phyloP scores from a whole-genome alignment of 176 grass and related monocot species.

The Miscanthus lutarioriparius region DNA sequence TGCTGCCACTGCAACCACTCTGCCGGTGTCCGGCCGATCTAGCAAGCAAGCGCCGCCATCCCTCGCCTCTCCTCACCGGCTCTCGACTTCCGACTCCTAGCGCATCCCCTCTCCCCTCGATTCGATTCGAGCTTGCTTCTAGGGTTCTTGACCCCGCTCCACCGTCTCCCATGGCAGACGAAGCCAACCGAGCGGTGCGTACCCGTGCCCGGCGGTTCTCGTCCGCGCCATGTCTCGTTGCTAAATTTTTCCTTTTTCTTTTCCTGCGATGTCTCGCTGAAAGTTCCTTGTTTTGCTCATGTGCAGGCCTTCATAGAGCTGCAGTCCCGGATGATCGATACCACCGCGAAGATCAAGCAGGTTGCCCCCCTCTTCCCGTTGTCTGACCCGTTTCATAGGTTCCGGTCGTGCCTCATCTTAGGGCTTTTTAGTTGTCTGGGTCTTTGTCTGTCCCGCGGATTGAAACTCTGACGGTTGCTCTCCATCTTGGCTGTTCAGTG shows the following conservation, averaged over 20 bases:
- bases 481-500: too few relatives aligned
- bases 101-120: background rate
- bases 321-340: slow-evolving; percentile 71
- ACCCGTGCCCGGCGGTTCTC: background rate
- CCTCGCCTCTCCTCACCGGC: too few relatives aligned
- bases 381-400: background rate
- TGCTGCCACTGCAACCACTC: too few relatives aligned
- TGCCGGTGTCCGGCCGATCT: too few relatives aligned
- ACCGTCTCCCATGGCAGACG: slow-evolving; percentile 54
- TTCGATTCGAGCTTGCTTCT: slow-evolving; percentile 26
- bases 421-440: background rate
- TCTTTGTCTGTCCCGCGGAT: too few relatives aligned
- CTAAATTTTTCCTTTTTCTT: background rate
- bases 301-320: slow-evolving; percentile 87
- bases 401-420: background rate
- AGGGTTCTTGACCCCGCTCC: slow-evolving; percentile 38
- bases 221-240: background rate
- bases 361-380: slow-evolving; percentile 24
- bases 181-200: slow-evolving; percentile 68
- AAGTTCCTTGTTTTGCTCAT: background rate
- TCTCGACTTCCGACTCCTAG: too few relatives aligned
- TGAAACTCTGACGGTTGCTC: too few relatives aligned
- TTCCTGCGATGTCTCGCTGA: background rate
- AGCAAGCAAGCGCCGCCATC: too few relatives aligned
- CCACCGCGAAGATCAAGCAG: slow-evolving; percentile 83